These are phyloP conservation scores for Plenodomus lindquistii DNA, from an alignment of 2,329 filamentous ascomycete genomes.

Conservation along the genomic window DNA sequence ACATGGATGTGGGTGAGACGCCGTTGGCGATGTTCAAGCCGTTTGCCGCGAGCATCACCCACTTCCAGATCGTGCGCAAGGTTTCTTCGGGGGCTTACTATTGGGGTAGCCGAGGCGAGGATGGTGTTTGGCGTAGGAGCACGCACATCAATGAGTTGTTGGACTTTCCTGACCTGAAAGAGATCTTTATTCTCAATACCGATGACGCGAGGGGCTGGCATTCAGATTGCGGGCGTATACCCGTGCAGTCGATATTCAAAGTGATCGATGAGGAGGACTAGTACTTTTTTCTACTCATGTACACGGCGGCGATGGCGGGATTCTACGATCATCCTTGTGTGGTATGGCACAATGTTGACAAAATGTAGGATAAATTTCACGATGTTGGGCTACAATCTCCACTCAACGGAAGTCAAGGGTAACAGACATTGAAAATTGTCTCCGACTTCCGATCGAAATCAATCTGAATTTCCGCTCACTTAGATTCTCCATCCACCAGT, in stretches of 20 bases:
- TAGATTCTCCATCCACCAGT: constrained; percentile 16
- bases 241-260: not conserved
- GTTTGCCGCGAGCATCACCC: not conserved
- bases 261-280: not conserved
- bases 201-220: not conserved
- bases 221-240: not conserved
- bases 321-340: too few relatives aligned
- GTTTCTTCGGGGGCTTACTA: not conserved
- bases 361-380: too few relatives aligned
- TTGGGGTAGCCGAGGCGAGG: not conserved
- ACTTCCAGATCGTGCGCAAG: not conserved
- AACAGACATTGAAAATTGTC: not conserved
- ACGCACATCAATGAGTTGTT: not conserved
- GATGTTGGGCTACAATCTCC: not conserved
- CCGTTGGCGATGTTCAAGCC: not conserved
- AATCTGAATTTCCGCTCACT: not conserved
- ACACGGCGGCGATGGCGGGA: not conserved
- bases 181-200: not conserved
- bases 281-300: not conserved
- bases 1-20: not conserved
- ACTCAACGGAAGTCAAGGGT: not conserved
- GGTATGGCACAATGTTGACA: too few relatives aligned
- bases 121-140: not conserved
- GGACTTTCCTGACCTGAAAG: not conserved
- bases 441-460: not conserved